Conservation (phyloP, 768 basidiomycete species). For the Mycena vitilis region DNA sequence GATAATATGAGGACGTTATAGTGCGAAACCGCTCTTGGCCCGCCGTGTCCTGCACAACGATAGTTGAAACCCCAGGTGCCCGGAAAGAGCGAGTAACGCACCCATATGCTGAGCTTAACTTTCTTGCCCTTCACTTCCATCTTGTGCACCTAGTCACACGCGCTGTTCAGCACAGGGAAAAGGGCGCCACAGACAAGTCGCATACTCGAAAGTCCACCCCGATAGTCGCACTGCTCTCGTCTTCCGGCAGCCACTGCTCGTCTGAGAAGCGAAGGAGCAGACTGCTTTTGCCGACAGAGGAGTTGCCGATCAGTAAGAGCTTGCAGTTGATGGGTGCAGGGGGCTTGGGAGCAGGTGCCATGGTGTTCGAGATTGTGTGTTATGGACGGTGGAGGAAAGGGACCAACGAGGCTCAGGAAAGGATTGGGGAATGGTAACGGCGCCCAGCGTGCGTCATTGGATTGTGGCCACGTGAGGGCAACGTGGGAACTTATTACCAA, state of each 20-base stretch:
- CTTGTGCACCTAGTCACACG: slow-evolving; percentile 75
- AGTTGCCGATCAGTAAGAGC: slow-evolving; percentile 86
- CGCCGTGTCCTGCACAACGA: slow-evolving; percentile 82
- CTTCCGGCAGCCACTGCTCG: slow-evolving; percentile 93
- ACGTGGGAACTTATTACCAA: neutral
- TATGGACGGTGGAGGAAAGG: neutral
- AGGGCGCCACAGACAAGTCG: neutral
- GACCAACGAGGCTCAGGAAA: neutral
- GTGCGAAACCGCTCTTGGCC: slow-evolving; percentile 98
- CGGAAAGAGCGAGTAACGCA: slow-evolving; percentile 51
- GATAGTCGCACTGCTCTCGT: slow-evolving; percentile 88
- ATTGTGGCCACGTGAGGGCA: neutral
- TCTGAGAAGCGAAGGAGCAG: slow-evolving; percentile 95
- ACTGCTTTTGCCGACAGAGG: slow-evolving; percentile 93
- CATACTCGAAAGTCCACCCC: slow-evolving; percentile 88
- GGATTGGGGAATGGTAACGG: slow-evolving; percentile 3
- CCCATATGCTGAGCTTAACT: slow-evolving; percentile 97
- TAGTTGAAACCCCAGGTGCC: neutral
- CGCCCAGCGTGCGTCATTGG: slow-evolving; percentile 9
- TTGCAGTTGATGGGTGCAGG: slow-evolving; percentile 76
- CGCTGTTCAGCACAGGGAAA: slow-evolving; percentile 20
- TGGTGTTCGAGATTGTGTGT: slow-evolving; percentile 2
- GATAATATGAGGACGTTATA: slow-evolving; percentile 94
- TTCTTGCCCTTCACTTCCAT: slow-evolving; percentile 87
- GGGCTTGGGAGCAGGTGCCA: slow-evolving; percentile 39